Conservation (phyloP, 2,329 filamentous ascomycete genomes). For the Verticillium nonalfalfae region DNA sequence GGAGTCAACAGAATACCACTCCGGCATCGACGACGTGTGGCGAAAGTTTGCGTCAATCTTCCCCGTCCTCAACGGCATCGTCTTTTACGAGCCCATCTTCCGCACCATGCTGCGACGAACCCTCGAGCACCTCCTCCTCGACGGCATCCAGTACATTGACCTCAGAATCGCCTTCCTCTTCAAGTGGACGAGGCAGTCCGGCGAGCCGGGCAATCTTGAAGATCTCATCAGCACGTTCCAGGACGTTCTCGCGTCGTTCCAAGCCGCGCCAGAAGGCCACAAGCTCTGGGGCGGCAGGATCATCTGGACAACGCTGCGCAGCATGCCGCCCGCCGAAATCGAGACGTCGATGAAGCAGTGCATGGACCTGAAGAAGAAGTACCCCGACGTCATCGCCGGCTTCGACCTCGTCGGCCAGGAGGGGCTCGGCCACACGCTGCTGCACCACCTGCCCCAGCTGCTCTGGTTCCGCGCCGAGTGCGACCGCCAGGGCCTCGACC, state of each 20-base stretch:
- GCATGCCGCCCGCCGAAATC: slow-evolving; percentile 33
- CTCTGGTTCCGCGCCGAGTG: slow-evolving; percentile 85
- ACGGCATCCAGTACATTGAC: neutral
- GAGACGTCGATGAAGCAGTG: slow-evolving; percentile 51
- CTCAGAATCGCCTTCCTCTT: neutral
- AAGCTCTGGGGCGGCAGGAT: slow-evolving; percentile 67
- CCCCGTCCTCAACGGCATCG: neutral
- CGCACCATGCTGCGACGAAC: neutral
- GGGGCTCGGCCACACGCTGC: slow-evolving; percentile 62
- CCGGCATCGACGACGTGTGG: neutral
- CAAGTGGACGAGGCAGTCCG: neutral
- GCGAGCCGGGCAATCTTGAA: neutral
- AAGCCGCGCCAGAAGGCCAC: neutral
- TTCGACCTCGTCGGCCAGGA: slow-evolving; percentile 85
- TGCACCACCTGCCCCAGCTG: slow-evolving; percentile 66
- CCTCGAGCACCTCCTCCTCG: neutral
- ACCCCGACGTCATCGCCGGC: slow-evolving; percentile 66
- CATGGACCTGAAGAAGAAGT: slow-evolving; percentile 49
- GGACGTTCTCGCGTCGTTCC: neutral
- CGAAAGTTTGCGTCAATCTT: neutral
- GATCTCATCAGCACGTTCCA: neutral
- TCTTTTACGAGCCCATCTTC: slow-evolving; percentile 54
- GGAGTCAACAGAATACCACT: neutral
- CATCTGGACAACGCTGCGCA: slow-evolving; percentile 69
- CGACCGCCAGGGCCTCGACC: slow-evolving; percentile 61